phyloP scores from a whole-genome alignment of 1,139 yeast species.

The Arxiozyma slooffiae region DNA sequence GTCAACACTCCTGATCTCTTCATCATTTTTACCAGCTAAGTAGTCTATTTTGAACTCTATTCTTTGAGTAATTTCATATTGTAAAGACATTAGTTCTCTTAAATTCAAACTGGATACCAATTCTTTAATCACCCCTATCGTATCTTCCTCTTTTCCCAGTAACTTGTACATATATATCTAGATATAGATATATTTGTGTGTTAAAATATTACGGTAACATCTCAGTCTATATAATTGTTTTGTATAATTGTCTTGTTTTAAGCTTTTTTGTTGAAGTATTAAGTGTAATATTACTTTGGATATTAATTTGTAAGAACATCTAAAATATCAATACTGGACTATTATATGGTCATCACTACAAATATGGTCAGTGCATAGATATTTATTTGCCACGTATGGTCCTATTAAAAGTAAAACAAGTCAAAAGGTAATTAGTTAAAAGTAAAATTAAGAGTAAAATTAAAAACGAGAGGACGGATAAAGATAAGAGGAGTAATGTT shows the following conservation, averaged over 20 bases:
- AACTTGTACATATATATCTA: not conserved
- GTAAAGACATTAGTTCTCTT: not conserved
- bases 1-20: not conserved
- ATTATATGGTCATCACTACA: not conserved
- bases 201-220: too few species aligned
- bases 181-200: not conserved
- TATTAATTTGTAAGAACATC: not conserved
- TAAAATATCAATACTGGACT: not conserved
- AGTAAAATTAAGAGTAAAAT: constrained; percentile 21
- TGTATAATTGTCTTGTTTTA: not conserved
- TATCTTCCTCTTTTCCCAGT: not conserved
- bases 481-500: not conserved
- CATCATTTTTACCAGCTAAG: not conserved
- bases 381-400: constrained; percentile 41
- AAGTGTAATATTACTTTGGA: not conserved
- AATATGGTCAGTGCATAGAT: constrained; percentile 43
- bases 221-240: too few species aligned
- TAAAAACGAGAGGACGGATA: constrained; percentile 16
- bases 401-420: constrained; percentile 14
- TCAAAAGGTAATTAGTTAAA: not conserved
- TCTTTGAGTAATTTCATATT: not conserved
- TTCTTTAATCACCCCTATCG: not conserved
- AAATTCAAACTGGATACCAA: not conserved
- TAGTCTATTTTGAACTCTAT: not conserved
- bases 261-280: not conserved